A percentile compares a stretch with the other conserved stretches of the same genome.
These are phyloP conservation scores for Buxus sempervirens DNA, from an alignment of 164 flowering plant species.

Conservation along the genomic window DNA sequence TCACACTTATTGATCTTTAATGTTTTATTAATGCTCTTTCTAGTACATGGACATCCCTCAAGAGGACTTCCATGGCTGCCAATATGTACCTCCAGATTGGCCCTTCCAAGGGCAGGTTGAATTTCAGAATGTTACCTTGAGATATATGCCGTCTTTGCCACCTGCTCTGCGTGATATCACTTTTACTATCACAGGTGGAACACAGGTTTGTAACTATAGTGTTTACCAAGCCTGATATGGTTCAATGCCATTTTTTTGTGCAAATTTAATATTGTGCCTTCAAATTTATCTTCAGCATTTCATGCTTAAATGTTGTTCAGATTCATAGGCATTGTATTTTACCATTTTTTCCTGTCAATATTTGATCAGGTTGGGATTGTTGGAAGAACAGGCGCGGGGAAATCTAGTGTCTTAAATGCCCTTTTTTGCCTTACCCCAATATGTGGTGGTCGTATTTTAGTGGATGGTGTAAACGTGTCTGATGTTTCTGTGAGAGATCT, in stretches of 20 bases:
- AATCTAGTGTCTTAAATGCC: slow-evolving; percentile 87
- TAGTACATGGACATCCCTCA: slow-evolving; percentile 90
- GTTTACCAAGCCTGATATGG: neutral
- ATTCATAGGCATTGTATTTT: neutral
- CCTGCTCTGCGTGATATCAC: slow-evolving; percentile 58
- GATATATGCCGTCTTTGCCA: slow-evolving; percentile 76
- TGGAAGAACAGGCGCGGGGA: slow-evolving; percentile 99
- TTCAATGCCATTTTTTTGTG: neutral
- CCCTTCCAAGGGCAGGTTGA: slow-evolving; percentile 65
- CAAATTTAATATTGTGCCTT: neutral
- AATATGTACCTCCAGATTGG: slow-evolving; percentile 47
- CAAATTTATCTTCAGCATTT: neutral
- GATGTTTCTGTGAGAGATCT: slow-evolving; percentile 65
- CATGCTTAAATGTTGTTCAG: neutral
- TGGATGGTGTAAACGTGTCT: slow-evolving; percentile 62
- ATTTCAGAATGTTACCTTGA: slow-evolving; percentile 75
- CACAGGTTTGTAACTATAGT: slow-evolving; percentile 42
- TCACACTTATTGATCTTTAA: slow-evolving; percentile 4
- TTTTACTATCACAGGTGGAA: slow-evolving; percentile 64
- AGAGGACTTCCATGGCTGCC: slow-evolving; percentile 59
- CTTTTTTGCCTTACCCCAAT: slow-evolving; percentile 83
- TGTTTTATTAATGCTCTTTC: slow-evolving; percentile 2
- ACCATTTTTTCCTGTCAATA: neutral
- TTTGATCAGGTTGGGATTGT: slow-evolving; percentile 79
- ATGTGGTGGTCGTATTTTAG: slow-evolving; percentile 58